Base-by-base conservation (phyloP, 441 rosid genomes). In the Viola pubescens region DNA sequence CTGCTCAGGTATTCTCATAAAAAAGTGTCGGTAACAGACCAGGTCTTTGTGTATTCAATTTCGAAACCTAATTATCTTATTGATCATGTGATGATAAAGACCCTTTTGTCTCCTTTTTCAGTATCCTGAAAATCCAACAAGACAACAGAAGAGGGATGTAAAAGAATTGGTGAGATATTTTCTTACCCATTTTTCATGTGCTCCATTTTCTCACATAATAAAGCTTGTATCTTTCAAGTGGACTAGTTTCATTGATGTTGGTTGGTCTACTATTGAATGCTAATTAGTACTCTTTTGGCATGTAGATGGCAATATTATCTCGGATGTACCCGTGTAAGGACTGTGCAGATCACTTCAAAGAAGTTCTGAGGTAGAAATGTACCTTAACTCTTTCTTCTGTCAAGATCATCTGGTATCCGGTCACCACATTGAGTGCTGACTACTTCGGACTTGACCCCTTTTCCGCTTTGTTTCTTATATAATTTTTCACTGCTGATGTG, bases 291-390 rank as follows among this genome's bases (percentile, higher is more conserved):
- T 62, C 56, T 60, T 62, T 62, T 66, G 68, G 43, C 19, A 2
- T 72, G 67, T 81, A 89, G 98, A 92, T 92, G 97, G 76, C 82
- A 14, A 92, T 92, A 75, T 67, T 92, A 75, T 86, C 96, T 58
- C 79, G 97, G 59, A 82, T 89, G 81, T 92, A 92, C 70, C 97
- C 96, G 64, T 89, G 98, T 80, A 81, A 83, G 79, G 92, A 89
- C 73, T 92, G 97, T 66, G 97, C 98, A 0, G 94, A 86, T 74
- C 98, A 92, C 75, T 92, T 89, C 56, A 86, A 84, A 79, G 97
- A 92, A 64, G 82, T 89, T 57, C 66, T 92, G 63, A 86, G 96
- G 98, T 87, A 76, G 60, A 38, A 13, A 14, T 46, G 54, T 57
- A 57, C 37, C 58, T 52, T 4, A 41, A 4, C 0, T 16, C 9